These are phyloP conservation scores for Linanthus parryae DNA, from an alignment of 148 eudicot genomes.

Conservation along the genomic window DNA sequence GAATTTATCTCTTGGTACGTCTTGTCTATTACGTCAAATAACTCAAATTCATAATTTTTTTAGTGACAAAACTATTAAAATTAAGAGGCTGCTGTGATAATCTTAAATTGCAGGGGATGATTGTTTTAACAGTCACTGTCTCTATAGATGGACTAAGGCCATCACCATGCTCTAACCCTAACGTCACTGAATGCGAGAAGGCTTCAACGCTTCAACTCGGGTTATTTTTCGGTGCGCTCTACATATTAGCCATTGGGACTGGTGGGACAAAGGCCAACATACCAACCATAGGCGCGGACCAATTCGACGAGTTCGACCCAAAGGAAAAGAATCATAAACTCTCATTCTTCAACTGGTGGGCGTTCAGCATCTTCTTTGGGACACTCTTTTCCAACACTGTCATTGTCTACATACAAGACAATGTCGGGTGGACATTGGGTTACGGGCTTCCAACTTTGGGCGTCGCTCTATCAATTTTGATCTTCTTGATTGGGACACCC, in stretches of 20 bases:
- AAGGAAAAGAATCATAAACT: slow-evolving; percentile 19
- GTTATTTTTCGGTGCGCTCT: slow-evolving; percentile 12
- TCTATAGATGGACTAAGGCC: slow-evolving; percentile 16
- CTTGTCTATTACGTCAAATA: too few species aligned
- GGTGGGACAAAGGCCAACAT: slow-evolving; percentile 22
- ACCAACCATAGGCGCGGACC: slow-evolving; percentile 19
- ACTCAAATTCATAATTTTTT: too few species aligned
- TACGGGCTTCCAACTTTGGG: slow-evolving; percentile 18
- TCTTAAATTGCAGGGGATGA: slow-evolving; percentile 13
- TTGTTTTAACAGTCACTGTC: slow-evolving; percentile 11
- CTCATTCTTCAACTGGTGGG: slow-evolving; percentile 23
- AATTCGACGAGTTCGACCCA: slow-evolving; percentile 20
- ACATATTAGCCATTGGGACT: slow-evolving; percentile 15
- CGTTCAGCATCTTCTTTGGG: slow-evolving; percentile 20
- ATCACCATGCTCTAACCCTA: background rate
- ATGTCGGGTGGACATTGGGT: slow-evolving; percentile 18
- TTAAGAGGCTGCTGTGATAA: too few species aligned
- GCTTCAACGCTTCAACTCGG: slow-evolving; percentile 9
- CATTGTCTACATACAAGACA: slow-evolving; percentile 22
- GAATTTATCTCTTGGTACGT: slow-evolving; percentile 43
- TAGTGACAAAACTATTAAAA: too few species aligned
- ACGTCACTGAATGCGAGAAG: slow-evolving; percentile 5
- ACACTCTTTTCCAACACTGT: slow-evolving; percentile 16
- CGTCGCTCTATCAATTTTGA: slow-evolving; percentile 7
- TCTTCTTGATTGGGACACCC: slow-evolving; percentile 14